Percentiles rank a stretch among this genome's conserved stretches.
These are phyloP conservation scores for Neofusicoccum ribis DNA, from an alignment of 2,329 filamentous ascomycete genomes.

Conservation along the genomic window DNA sequence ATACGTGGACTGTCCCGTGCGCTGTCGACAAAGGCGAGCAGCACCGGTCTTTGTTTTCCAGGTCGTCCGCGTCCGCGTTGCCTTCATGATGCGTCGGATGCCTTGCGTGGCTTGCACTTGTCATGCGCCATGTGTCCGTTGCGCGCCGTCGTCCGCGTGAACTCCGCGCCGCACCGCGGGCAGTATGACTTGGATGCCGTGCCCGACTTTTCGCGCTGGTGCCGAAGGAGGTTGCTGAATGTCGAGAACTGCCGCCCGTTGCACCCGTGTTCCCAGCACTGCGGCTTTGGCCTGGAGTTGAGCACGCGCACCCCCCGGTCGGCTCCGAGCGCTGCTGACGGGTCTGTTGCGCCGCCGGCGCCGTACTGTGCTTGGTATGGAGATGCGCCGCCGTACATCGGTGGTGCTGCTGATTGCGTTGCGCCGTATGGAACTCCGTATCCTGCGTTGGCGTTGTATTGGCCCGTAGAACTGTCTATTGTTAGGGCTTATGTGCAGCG, in stretches of 20 bases:
- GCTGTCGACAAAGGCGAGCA: no score
- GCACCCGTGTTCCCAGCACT: conserved; percentile 97
- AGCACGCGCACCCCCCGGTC: conserved; percentile 63
- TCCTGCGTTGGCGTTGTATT: conserved; percentile 33
- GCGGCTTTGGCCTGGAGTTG: conserved; percentile 82
- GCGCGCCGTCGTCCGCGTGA: conserved; percentile 82
- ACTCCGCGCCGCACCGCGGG: conserved; percentile 88
- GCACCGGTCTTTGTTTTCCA: background rate
- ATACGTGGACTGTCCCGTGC: conserved; percentile 6
- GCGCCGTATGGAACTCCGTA: conserved; percentile 31
- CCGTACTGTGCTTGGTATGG: conserved; percentile 32
- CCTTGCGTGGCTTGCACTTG: conserved; percentile 79
- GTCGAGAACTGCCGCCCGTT: conserved; percentile 95
- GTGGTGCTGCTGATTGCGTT: conserved; percentile 29
- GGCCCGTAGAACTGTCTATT: conserved; percentile 28
- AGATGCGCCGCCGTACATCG: conserved; percentile 37
- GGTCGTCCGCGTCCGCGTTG: background rate
- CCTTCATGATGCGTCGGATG: conserved; percentile 35
- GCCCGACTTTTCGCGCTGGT: conserved; percentile 92
- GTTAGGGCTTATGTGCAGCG: background rate
- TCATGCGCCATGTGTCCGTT: conserved; percentile 86
- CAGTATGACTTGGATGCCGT: conserved; percentile 86
- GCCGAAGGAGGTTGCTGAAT: conserved; percentile 89
- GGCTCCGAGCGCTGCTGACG: conserved; percentile 25
- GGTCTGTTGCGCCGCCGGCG: conserved; percentile 26